Evolutionary conservation across 176 grass and related monocot species (phyloP).

Genomic region (Carex parvula): DNA sequence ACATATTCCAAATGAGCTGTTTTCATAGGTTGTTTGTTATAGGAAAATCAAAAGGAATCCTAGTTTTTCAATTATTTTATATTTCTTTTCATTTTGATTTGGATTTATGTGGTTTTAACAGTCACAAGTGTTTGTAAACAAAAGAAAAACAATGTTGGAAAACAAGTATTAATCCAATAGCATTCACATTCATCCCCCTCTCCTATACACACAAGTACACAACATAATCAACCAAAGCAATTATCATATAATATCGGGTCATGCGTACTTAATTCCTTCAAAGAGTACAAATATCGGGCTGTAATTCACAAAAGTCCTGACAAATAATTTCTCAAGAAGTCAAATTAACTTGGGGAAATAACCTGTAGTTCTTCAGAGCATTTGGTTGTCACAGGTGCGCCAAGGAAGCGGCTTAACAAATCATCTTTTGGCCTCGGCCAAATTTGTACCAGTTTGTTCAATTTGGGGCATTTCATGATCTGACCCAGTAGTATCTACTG

Average conservation of each 20-base stretch:
- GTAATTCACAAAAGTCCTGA: not conserved
- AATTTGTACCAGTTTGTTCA: slow-evolving; percentile 55
- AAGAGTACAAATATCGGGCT: not conserved
- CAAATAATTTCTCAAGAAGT: slow-evolving; percentile 6
- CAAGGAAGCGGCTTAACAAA: slow-evolving; percentile 55
- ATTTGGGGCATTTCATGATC: slow-evolving; percentile 43
- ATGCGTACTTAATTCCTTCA: not conserved
- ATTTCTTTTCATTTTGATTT: not conserved
- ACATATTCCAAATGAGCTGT: not conserved
- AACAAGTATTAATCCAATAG: not conserved
- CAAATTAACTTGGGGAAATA: slow-evolving; percentile 24
- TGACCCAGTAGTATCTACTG: slow-evolving; percentile 37
- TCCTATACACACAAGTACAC: not conserved
- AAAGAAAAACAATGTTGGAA: not conserved
- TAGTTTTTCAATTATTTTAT: not conserved
- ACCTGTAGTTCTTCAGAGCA: slow-evolving; percentile 73
- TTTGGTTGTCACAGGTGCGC: slow-evolving; percentile 43
- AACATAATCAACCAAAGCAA: not conserved
- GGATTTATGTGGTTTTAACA: slow-evolving; percentile 3
- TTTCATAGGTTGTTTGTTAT: not conserved
- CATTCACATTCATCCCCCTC: not conserved
- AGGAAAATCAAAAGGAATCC: not conserved
- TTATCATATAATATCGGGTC: not conserved
- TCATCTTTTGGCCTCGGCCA: slow-evolving; percentile 45
- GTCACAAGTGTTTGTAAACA: not conserved